Evolutionary conservation across 805 yeast genomes (phyloP).

Genomic region (Candida ovalis): DNA sequence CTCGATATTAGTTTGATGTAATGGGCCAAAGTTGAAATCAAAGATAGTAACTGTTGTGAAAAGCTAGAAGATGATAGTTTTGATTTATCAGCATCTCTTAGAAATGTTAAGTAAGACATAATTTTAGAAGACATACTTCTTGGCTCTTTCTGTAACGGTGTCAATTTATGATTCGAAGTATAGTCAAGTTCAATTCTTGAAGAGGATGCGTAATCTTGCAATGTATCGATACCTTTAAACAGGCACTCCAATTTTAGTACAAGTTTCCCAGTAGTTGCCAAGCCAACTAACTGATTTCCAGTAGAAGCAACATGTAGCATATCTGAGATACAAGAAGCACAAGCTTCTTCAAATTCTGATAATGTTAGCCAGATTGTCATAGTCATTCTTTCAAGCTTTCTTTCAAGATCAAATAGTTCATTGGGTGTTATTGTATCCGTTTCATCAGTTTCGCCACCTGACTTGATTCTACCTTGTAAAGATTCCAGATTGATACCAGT

Average conservation of each 20-base stretch:
- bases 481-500: slow-evolving; percentile 17
- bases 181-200: slow-evolving; percentile 21
- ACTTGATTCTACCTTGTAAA: slow-evolving; percentile 1
- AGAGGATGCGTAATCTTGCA: slow-evolving; percentile 23
- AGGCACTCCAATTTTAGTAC: slow-evolving; percentile 71
- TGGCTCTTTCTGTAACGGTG: slow-evolving; percentile 58
- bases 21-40: slow-evolving; percentile 90
- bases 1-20: slow-evolving; percentile 82
- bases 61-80: slow-evolving; percentile 34
- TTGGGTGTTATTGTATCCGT: slow-evolving; percentile 36
- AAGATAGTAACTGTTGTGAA: slow-evolving; percentile 67
- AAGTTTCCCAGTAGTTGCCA: slow-evolving; percentile 64
- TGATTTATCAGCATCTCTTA: slow-evolving; percentile 52
- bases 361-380: slow-evolving; percentile 79
- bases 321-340: slow-evolving; percentile 85
- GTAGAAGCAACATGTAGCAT: slow-evolving; percentile 84
- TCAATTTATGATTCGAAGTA: slow-evolving; percentile 25
- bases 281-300: slow-evolving; percentile 64
- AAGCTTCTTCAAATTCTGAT: slow-evolving; percentile 83
- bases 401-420: slow-evolving; percentile 55
- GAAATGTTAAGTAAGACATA: slow-evolving; percentile 80
- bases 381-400: slow-evolving; percentile 53
- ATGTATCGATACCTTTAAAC: slow-evolving; percentile 66
- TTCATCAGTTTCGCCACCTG: slow-evolving; percentile 10
- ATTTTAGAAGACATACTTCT: slow-evolving; percentile 84